phyloP scores from a whole-genome alignment of 352 stramenopile genomes.

The Aphanomyces cochlioides region DNA sequence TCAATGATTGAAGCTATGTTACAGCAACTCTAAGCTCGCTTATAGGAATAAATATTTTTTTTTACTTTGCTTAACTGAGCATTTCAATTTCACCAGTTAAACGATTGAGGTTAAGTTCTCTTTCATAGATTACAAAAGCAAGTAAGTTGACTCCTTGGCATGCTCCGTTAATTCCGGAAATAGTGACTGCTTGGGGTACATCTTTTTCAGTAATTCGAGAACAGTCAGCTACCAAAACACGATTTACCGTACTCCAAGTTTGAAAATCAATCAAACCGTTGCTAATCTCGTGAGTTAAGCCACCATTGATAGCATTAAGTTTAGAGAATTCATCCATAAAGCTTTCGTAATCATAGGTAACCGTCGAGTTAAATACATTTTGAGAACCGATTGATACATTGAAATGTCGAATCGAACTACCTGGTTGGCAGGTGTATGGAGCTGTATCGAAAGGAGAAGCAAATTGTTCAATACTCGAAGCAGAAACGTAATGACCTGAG shows the following conservation, averaged over 20 bases:
- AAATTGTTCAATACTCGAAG: conserved; percentile 27
- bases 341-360: conserved; percentile 32
- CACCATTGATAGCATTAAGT: conserved; percentile 34
- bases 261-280: conserved; percentile 34
- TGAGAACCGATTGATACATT: conserved; percentile 34
- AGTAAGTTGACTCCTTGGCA: conserved; percentile 24
- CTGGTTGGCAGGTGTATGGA: conserved; percentile 34
- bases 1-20: background rate
- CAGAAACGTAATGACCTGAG: conserved; percentile 10
- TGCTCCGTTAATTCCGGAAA: conserved; percentile 3
- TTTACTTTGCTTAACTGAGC: no score
- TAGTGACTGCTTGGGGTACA: background rate
- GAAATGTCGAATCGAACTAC: conserved; percentile 27
- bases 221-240: conserved; percentile 32
- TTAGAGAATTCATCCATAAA: conserved; percentile 34
- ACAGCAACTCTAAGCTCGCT: background rate
- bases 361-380: conserved; percentile 35
- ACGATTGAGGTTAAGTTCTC: conserved; percentile 19
- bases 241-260: conserved; percentile 24
- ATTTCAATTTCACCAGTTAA: conserved; percentile 22
- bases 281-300: conserved; percentile 30
- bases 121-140: conserved; percentile 10
- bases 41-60: no score
- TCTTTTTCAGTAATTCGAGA: conserved; percentile 20
- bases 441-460: conserved; percentile 32